Evolutionary conservation across 495 filamentous ascomycete genomes (phyloP).

Genomic region (Penicillium cinerascens): DNA sequence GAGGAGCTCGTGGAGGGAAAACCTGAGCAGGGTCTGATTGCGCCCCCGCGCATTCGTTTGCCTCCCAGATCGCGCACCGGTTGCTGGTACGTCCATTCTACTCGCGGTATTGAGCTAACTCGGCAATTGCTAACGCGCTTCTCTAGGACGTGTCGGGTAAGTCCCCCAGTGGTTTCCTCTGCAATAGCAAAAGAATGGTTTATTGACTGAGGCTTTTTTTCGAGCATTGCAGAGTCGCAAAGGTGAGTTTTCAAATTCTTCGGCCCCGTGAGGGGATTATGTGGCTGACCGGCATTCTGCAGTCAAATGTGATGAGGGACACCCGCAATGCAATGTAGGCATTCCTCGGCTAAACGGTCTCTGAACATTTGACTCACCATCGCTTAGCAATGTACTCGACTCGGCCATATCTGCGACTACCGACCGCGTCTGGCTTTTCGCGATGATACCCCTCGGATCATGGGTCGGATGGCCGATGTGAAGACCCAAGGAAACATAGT

Average conservation of each 20-base stretch:
- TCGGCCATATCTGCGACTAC: slow-evolving; percentile 57
- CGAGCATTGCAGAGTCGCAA: slow-evolving; percentile 44
- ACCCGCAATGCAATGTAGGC: slow-evolving; percentile 51
- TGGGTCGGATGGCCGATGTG: slow-evolving; percentile 55
- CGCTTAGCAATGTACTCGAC: slow-evolving; percentile 51
- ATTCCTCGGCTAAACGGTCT: slow-evolving; percentile 11
- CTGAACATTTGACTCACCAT: background rate
- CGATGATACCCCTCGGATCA: slow-evolving; percentile 53
- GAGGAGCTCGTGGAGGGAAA: slow-evolving; percentile 31
- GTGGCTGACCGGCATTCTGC: slow-evolving; percentile 15
- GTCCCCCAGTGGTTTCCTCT: slow-evolving; percentile 14
- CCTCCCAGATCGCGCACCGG: slow-evolving; percentile 52
- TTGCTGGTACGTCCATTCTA: slow-evolving; percentile 44
- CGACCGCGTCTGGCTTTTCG: slow-evolving; percentile 53
- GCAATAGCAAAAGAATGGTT: background rate
- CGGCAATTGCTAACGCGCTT: slow-evolving; percentile 7
- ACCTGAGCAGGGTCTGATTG: slow-evolving; percentile 26
- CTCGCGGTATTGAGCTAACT: background rate
- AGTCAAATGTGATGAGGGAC: slow-evolving; percentile 53
- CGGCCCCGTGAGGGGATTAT: background rate
- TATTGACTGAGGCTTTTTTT: slow-evolving; percentile 9
- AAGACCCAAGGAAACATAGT: slow-evolving; percentile 45
- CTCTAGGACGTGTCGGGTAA: slow-evolving; percentile 50
- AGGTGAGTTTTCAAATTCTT: slow-evolving; percentile 31
- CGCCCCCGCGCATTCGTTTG: slow-evolving; percentile 45